Conservation (phyloP, 192 early-diverging fungal species). For the Coemansia umbellata region DNA sequence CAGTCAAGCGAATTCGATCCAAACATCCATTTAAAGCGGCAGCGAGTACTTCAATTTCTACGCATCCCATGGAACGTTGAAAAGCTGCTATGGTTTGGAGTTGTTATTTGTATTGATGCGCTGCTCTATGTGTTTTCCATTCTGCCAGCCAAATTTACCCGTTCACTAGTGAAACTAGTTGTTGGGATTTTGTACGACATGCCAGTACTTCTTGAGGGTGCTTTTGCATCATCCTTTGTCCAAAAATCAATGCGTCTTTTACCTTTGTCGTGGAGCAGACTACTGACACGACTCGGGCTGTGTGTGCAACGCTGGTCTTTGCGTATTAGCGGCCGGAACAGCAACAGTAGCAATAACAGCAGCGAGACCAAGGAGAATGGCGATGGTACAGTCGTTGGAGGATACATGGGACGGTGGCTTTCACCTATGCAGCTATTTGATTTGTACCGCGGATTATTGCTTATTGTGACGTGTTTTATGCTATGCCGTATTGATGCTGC, state of each 20-base stretch:
- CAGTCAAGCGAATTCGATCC: constrained; percentile 60
- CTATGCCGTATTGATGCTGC: constrained; percentile 83
- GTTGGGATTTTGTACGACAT: constrained; percentile 12
- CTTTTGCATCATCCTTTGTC: neutral
- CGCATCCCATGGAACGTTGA: constrained; percentile 85
- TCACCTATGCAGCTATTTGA: constrained; percentile 85
- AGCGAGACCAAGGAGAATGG: no score
- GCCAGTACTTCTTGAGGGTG: constrained; percentile 7
- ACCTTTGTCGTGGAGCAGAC: constrained; percentile 20
- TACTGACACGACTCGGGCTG: constrained; percentile 6
- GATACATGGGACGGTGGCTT: constrained; percentile 50
- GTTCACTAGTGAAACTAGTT: constrained; percentile 54
- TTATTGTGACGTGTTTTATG: constrained; percentile 69
- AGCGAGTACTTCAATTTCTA: constrained; percentile 83
- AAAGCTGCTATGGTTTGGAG: constrained; percentile 91
- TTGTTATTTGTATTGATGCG: constrained; percentile 88
- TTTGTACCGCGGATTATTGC: constrained; percentile 80
- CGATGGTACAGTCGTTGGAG: constrained; percentile 1
- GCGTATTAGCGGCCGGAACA: constrained; percentile 13
- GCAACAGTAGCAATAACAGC: neutral
- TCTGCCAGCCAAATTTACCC: constrained; percentile 76
- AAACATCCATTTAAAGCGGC: constrained; percentile 78
- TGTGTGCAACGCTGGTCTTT: neutral
- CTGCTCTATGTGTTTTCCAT: constrained; percentile 95
- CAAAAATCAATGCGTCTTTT: constrained; percentile 7